phyloP scores from a whole-genome alignment of 106 monocot genomes.

The Dendrobium nobile region DNA sequence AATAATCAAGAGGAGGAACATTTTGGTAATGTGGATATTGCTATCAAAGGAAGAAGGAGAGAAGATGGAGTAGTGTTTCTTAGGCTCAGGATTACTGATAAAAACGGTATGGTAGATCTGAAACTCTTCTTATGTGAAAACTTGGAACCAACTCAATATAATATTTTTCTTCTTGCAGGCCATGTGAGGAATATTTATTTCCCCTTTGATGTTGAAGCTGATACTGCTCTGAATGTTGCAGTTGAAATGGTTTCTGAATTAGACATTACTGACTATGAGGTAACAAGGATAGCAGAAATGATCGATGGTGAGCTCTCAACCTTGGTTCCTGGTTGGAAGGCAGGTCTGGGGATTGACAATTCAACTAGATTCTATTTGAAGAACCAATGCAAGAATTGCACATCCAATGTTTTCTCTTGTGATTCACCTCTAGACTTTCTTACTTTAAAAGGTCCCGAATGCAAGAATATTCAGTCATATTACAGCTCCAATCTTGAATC shows the following conservation, averaged over 20 bases:
- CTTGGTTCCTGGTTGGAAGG: constrained; percentile 80
- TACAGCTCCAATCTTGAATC: constrained; percentile 27
- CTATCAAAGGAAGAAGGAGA: constrained; percentile 68
- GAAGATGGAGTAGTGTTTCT: constrained; percentile 82
- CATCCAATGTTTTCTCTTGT: constrained; percentile 44
- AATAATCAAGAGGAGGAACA: constrained; percentile 56
- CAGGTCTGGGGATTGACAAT: constrained; percentile 52
- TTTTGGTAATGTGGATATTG: constrained; percentile 49
- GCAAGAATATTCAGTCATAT: neutral
- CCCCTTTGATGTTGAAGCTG: constrained; percentile 63
- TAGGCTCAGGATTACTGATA: constrained; percentile 71
- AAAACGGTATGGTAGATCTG: constrained; percentile 39
- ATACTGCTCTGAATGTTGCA: constrained; percentile 82
- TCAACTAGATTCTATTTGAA: constrained; percentile 2
- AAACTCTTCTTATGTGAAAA: neutral
- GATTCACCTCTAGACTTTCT: constrained; percentile 44
- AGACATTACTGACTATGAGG: constrained; percentile 77
- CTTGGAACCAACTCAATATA: neutral
- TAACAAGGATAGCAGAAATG: constrained; percentile 89
- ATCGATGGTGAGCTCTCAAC: constrained; percentile 67
- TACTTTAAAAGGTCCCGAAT: constrained; percentile 5
- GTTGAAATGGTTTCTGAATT: constrained; percentile 93
- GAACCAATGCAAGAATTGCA: constrained; percentile 37
- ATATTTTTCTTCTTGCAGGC: constrained; percentile 40
- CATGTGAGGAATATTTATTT: constrained; percentile 76